A percentile compares a stretch with the other conserved stretches of the same genome.
phyloP scores from a whole-genome alignment of 2,329 filamentous ascomycete genomes.

The Geosmithia putterillii region DNA sequence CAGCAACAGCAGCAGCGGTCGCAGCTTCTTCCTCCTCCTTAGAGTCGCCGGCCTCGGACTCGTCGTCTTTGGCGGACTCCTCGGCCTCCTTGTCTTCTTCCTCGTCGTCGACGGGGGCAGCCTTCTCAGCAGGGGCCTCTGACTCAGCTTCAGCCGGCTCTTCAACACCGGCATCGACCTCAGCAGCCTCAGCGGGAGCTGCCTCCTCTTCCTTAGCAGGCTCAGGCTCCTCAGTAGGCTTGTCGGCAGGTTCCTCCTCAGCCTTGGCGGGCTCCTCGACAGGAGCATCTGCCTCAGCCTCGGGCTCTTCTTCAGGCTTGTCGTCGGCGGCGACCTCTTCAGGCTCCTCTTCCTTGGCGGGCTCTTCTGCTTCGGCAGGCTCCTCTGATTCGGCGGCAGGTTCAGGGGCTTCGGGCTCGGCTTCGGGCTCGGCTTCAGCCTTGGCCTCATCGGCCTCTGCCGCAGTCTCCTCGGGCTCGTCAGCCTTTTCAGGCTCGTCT shows the following conservation, averaged over 20 bases:
- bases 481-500: no score
- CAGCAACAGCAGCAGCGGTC: no score
- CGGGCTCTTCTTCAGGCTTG: not conserved
- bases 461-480: no score
- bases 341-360: not conserved
- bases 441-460: not conserved
- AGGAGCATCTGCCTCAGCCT: not conserved
- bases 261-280: no score
- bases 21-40: no score
- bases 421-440: not conserved
- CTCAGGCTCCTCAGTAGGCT: not conserved
- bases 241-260: no score
- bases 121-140: conserved; percentile 5
- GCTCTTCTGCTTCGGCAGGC: not conserved
- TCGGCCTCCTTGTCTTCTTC: no score
- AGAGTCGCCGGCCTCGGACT: no score
- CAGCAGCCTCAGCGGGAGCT: not conserved
- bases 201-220: not conserved
- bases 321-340: not conserved
- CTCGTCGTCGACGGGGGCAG: no score
- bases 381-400: not conserved
- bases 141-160: not conserved
- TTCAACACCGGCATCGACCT: not conserved
- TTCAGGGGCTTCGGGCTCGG: not conserved
- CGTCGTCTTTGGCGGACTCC: no score